Percentiles rank a stretch among this genome's conserved stretches.
These are phyloP conservation scores for Microdochium nivale DNA, from an alignment of 2,329 filamentous ascomycete genomes.

Conservation along the genomic window DNA sequence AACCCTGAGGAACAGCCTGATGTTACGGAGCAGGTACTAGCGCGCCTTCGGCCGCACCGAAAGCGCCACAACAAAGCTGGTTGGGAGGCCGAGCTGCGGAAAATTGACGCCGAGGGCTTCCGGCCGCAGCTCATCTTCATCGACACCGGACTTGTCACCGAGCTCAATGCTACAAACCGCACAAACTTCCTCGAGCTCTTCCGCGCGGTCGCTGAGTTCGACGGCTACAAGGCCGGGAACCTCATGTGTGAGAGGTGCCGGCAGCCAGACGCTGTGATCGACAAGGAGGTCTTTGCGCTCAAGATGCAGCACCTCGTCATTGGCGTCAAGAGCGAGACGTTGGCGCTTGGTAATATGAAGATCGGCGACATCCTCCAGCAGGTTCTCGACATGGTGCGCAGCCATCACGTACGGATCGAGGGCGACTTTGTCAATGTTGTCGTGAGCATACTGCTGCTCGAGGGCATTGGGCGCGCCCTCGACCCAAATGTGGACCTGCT, in stretches of 20 bases:
- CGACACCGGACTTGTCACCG: constrained; percentile 89
- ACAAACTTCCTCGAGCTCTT: constrained; percentile 92
- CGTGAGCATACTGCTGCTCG: constrained; percentile 83
- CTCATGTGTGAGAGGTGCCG: constrained; percentile 95
- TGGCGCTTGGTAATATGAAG: constrained; percentile 88
- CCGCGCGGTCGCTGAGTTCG: constrained; percentile 90
- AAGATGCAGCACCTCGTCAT: constrained; percentile 96
- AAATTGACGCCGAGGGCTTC: constrained; percentile 81
- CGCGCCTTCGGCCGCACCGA: constrained; percentile 66
- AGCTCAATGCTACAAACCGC: constrained; percentile 80
- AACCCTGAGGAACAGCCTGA: constrained; percentile 37
- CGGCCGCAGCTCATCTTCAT: constrained; percentile 95
- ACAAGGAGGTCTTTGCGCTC: constrained; percentile 83
- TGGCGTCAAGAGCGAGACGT: constrained; percentile 79
- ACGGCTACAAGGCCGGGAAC: constrained; percentile 89
- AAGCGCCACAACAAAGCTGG: constrained; percentile 50
- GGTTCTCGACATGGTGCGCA: constrained; percentile 83
- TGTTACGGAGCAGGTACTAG: constrained; percentile 80
- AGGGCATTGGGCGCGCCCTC: constrained; percentile 83
- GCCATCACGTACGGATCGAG: constrained; percentile 87
- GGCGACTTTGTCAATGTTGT: constrained; percentile 99
- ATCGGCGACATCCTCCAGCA: constrained; percentile 92
- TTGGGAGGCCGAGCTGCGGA: constrained; percentile 66
- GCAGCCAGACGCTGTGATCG: constrained; percentile 82
- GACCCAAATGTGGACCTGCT: constrained; percentile 86